Evolutionary conservation across 164 flowering plant genomes (phyloP).

Genomic region (Amborella trichopoda): DNA sequence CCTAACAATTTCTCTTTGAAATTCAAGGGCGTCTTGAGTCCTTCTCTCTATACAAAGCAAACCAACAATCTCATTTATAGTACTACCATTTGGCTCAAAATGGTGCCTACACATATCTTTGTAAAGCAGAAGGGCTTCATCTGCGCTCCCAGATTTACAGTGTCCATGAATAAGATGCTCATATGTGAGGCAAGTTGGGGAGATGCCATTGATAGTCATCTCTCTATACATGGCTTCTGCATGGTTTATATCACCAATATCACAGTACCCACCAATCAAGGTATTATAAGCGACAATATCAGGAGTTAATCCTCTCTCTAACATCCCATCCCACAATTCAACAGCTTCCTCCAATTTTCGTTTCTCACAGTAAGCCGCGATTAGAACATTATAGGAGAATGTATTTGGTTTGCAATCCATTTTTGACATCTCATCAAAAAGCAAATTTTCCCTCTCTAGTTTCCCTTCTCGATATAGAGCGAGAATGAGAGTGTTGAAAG

Average conservation of each 20-base stretch:
- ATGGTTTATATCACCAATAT: constrained; percentile 25
- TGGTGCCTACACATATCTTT: constrained; percentile 45
- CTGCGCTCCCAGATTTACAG: constrained; percentile 40
- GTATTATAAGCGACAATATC: constrained; percentile 66
- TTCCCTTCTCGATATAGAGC: constrained; percentile 37
- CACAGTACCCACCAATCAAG: constrained; percentile 55
- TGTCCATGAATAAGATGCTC: constrained; percentile 66
- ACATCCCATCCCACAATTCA: constrained; percentile 60
- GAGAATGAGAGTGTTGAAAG: constrained; percentile 51
- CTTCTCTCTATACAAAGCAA: constrained; percentile 29
- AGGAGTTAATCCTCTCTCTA: constrained; percentile 22
- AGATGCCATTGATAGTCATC: constrained; percentile 47
- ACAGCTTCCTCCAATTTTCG: constrained; percentile 43
- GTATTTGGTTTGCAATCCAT: constrained; percentile 29
- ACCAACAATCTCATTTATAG: constrained; percentile 30
- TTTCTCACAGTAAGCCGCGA: constrained; percentile 47
- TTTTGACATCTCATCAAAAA: constrained; percentile 43
- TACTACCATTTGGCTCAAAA: constrained; percentile 36
- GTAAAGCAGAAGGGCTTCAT: constrained; percentile 42
- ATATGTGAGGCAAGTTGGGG: constrained; percentile 42
- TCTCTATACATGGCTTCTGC: constrained; percentile 53
- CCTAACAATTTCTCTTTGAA: constrained; percentile 21
- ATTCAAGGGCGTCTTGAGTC: constrained; percentile 32
- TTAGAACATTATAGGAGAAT: constrained; percentile 47
- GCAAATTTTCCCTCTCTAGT: constrained; percentile 33